Conservation (phyloP, 305 asterid genomes). For the Solanum hybrid region DNA sequence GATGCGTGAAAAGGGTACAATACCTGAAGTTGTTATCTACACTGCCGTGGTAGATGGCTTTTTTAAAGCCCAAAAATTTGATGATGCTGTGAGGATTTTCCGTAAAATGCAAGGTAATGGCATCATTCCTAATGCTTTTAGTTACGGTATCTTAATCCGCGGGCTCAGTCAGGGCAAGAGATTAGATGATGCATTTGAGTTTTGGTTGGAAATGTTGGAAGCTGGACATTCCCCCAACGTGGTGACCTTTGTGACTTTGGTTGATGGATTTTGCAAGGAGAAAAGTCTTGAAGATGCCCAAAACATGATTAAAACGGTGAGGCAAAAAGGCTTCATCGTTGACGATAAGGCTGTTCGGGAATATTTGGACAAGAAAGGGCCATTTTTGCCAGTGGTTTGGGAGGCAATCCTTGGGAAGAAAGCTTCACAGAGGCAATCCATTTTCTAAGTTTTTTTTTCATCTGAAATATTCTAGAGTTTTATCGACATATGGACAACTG, state of each 20-base stretch:
- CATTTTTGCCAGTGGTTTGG: slow-evolving; percentile 71
- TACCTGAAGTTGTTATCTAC: slow-evolving; percentile 80
- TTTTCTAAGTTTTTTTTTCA: slow-evolving; percentile 22
- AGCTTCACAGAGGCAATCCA: slow-evolving; percentile 40
- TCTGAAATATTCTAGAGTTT: background rate
- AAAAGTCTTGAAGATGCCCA: slow-evolving; percentile 58
- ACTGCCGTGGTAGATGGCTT: slow-evolving; percentile 86
- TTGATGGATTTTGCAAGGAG: slow-evolving; percentile 58
- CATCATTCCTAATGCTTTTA: slow-evolving; percentile 51
- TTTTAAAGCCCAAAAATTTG: slow-evolving; percentile 62
- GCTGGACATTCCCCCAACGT: slow-evolving; percentile 63
- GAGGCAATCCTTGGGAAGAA: slow-evolving; percentile 74
- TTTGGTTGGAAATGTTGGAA: slow-evolving; percentile 54
- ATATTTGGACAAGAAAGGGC: slow-evolving; percentile 73
- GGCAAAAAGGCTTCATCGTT: slow-evolving; percentile 44
- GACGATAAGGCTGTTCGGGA: slow-evolving; percentile 62
- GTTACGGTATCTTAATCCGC: slow-evolving; percentile 39
- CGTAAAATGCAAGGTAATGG: slow-evolving; percentile 67
- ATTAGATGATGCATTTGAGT: slow-evolving; percentile 51
- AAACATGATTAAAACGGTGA: slow-evolving; percentile 33
- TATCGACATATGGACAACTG: background rate
- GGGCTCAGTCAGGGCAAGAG: slow-evolving; percentile 48
- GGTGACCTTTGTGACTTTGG: slow-evolving; percentile 49
- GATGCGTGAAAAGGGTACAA: slow-evolving; percentile 80
- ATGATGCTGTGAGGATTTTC: slow-evolving; percentile 64